phyloP scores from a whole-genome alignment of 192 early-diverging fungal species.

The Coemansia sp. region DNA sequence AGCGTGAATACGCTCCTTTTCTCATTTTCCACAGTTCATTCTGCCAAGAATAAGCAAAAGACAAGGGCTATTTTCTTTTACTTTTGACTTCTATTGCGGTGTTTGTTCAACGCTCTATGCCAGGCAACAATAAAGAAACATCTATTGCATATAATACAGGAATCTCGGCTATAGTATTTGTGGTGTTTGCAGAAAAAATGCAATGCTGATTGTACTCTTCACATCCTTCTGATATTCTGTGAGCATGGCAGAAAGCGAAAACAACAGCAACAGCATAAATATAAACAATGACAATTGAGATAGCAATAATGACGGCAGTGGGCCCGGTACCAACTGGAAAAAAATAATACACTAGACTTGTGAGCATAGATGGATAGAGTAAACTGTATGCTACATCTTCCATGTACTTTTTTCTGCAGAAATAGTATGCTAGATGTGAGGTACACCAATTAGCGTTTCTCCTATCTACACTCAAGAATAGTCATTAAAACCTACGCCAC shows the following conservation, averaged over 20 bases:
- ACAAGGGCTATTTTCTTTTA: too few relatives aligned
- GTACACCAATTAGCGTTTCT: not conserved
- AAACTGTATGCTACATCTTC: not conserved
- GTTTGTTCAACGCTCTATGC: too few relatives aligned
- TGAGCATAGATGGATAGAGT: not conserved
- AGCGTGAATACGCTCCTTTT: too few relatives aligned
- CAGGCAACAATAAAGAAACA: too few relatives aligned
- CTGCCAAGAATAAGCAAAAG: too few relatives aligned
- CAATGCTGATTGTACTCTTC: not conserved
- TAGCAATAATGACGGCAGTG: not conserved
- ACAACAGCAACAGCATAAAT: too few relatives aligned
- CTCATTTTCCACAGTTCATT: too few relatives aligned
- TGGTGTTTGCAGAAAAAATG: too few relatives aligned
- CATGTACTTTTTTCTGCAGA: not conserved
- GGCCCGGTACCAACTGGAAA: not conserved
- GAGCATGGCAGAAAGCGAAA: not conserved
- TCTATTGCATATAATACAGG: too few relatives aligned
- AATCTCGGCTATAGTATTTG: too few relatives aligned
- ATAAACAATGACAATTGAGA: not conserved
- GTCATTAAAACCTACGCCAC: not conserved
- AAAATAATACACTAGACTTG: not conserved
- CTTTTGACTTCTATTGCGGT: too few relatives aligned
- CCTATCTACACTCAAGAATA: not conserved
- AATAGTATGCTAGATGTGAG: not conserved
- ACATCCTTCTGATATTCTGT: not conserved